Conservation (phyloP, 139 green algal species). For the Parachlorella kessleri region DNA sequence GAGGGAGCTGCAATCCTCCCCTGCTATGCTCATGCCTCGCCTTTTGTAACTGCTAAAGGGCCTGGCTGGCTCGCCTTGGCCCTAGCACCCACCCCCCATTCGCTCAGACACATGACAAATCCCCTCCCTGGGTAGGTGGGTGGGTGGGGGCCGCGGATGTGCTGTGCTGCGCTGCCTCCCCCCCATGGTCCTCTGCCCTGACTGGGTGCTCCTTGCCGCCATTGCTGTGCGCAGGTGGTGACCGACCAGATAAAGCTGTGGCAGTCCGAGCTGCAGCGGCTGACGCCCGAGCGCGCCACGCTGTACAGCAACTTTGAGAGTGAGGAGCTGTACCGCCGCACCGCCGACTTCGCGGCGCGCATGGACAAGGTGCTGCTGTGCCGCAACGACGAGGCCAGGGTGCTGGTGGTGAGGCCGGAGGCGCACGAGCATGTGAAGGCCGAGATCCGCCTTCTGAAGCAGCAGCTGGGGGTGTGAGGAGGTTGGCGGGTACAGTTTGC, state of each 20-base stretch:
- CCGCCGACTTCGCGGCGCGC: slow-evolving; percentile 34
- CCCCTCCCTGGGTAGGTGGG: no score
- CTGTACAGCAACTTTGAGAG: slow-evolving; percentile 75
- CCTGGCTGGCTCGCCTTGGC: no score
- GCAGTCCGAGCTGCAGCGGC: slow-evolving; percentile 70
- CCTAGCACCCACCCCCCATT: no score
- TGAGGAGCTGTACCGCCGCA: slow-evolving; percentile 46
- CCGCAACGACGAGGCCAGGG: slow-evolving; percentile 32
- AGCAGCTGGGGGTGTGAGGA: slow-evolving; percentile 29
- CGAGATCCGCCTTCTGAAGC: slow-evolving; percentile 37
- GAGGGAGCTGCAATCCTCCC: no score
- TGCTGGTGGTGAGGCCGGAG: slow-evolving; percentile 18
- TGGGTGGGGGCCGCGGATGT: background rate
- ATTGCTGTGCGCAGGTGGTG: slow-evolving; percentile 61
- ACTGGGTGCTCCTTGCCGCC: no score
- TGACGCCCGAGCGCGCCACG: slow-evolving; percentile 35
- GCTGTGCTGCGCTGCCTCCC: no score
- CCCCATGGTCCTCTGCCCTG: no score
- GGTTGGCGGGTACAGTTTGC: no score
- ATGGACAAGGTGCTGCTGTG: slow-evolving; percentile 57
- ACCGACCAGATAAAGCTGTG: slow-evolving; percentile 82
- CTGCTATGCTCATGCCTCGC: no score
- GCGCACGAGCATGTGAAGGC: slow-evolving; percentile 30
- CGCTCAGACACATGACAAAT: no score
- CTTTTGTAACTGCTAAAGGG: no score